Base-by-base conservation (phyloP, 495 filamentous ascomycete genomes). In the Penicillium pulvis region DNA sequence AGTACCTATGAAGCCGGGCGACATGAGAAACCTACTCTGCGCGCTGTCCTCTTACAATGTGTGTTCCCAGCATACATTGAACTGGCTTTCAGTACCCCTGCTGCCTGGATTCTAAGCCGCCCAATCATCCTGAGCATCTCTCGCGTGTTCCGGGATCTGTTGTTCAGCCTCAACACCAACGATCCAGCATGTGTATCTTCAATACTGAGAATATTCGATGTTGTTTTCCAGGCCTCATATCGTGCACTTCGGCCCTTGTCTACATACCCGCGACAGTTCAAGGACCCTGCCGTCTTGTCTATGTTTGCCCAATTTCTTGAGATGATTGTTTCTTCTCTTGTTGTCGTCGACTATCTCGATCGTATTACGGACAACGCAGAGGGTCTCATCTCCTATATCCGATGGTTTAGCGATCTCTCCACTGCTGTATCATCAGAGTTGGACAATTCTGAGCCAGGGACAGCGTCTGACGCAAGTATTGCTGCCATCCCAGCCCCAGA, bases 51-150 rank as follows among this genome's bases (percentile, higher is more conserved):
- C 19, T 57, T 90, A 16, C 78, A 81, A 53, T 76, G 73, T 43
- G 75, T 90, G 24, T 84, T 90, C 60, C 87, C 88, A n/a, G 81
- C 81, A 6, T 91, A 90, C 61, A 71, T 89, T 30, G 79, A 83
- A 55, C 59, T 66, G 6, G 67, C 79, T 8, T 80, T 89, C 55
- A 66, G 60, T 28, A 77, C 77, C 14, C 57, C 76, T 1, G 76
- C 77, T 33, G 84, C 84, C 6, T 87, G 85, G 83, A 74, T 90
- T 31, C 67, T 89, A 14, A 76, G 79, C 26, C 64, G 72, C 23
- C 87, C 87, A 1, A 71, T 88, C 17, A 63, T 89, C 28, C 65
- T 79, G 42, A 83, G 83, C 3, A 69, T 79, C 30, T 66, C 67
- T 4, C 67, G 68, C 16, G 72, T 79, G 0, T 78, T 85, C 47